Conservation (phyloP, 257 asterid species). For the Verbena officinalis region DNA sequence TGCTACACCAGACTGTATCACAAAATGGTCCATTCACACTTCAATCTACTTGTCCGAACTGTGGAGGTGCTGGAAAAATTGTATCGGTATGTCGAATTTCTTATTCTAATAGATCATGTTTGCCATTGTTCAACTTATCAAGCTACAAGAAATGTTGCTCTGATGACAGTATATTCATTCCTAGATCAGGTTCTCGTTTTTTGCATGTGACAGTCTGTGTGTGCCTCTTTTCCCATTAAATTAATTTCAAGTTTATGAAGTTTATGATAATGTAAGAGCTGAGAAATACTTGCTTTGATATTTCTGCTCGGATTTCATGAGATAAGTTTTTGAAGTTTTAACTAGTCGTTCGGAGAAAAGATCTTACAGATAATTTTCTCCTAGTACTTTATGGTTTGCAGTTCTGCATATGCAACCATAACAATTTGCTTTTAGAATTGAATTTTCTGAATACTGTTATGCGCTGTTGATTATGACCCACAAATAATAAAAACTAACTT, state of each 20-base stretch:
- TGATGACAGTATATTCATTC: background rate
- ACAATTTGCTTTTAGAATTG: too few species aligned
- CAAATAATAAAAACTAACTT: too few species aligned
- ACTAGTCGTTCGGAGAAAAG: background rate
- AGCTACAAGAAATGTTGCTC: slow-evolving; percentile 4
- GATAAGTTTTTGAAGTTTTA: slow-evolving; percentile 10
- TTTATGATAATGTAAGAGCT: background rate
- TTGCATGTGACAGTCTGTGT: slow-evolving; percentile 19
- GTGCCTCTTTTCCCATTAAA: too few species aligned
- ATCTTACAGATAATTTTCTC: slow-evolving; percentile 14
- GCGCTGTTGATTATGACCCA: too few species aligned
- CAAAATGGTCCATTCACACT: slow-evolving; percentile 60
- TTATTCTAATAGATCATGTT: slow-evolving; percentile 1
- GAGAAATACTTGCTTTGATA: slow-evolving; percentile 5
- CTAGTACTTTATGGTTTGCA: slow-evolving; percentile 21
- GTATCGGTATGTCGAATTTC: slow-evolving; percentile 63
- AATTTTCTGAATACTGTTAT: too few species aligned
- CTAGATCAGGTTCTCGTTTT: background rate
- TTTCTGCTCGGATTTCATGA: background rate
- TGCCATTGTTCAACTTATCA: background rate
- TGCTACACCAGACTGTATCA: slow-evolving; percentile 46
- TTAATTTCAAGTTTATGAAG: slow-evolving; percentile 1
- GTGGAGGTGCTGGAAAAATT: slow-evolving; percentile 79
- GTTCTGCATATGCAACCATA: background rate
- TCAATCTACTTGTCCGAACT: slow-evolving; percentile 66